A percentile compares a stretch with the other conserved stretches of the same genome.
phyloP scores from a whole-genome alignment of 176 grass and related monocot species.

The Oryza punctata region DNA sequence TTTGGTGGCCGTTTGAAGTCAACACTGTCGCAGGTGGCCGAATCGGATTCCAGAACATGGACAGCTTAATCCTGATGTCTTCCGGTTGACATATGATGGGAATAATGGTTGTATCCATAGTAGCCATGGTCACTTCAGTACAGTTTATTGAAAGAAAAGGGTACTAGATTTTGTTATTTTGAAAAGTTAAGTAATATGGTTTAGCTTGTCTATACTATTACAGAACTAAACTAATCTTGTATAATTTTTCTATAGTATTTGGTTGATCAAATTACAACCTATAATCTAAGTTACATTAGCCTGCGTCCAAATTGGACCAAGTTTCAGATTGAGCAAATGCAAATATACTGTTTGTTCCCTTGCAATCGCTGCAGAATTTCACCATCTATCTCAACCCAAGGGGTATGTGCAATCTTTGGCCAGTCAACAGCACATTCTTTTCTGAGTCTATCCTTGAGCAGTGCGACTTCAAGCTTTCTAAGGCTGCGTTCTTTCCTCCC shows the following conservation, averaged over 20 bases:
- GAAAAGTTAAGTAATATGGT: background rate
- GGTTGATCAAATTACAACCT: background rate
- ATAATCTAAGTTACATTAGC: background rate
- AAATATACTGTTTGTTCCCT: constrained; percentile 1
- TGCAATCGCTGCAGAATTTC: constrained; percentile 31
- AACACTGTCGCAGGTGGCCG: too few species aligned
- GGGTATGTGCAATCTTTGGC: constrained; percentile 44
- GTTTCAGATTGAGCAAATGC: background rate
- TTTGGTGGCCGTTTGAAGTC: too few species aligned
- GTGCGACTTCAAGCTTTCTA: constrained; percentile 40
- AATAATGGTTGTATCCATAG: too few species aligned
- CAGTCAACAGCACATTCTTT: constrained; percentile 39
- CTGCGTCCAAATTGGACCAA: background rate
- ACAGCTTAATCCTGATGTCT: too few species aligned
- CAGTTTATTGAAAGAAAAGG: background rate
- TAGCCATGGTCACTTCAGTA: too few species aligned
- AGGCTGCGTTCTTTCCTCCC: too few species aligned
- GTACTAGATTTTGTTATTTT: background rate
- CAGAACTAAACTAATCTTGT: background rate
- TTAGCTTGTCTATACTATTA: background rate
- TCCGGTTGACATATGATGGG: too few species aligned
- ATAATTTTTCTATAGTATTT: background rate
- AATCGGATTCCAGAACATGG: too few species aligned
- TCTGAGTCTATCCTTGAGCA: constrained; percentile 44
- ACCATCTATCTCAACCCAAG: constrained; percentile 47